These are phyloP conservation scores for Penicillium oxalicum DNA, from an alignment of 2,329 filamentous ascomycete genomes.

Conservation along the genomic window DNA sequence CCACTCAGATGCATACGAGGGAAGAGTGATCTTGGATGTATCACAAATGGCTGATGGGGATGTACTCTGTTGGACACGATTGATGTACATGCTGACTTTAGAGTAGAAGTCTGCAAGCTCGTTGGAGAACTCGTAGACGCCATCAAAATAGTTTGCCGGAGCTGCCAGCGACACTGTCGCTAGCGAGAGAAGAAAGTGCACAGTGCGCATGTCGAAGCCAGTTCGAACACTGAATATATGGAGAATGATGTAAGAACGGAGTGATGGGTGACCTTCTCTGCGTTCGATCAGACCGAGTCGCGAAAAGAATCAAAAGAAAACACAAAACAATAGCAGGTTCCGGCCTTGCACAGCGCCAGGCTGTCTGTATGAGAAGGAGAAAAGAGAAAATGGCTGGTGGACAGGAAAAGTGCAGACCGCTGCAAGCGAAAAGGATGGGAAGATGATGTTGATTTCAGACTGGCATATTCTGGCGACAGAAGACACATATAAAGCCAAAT, in stretches of 20 bases:
- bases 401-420: constrained; percentile 10
- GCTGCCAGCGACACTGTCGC: constrained; percentile 30
- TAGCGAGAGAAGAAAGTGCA: constrained; percentile 26
- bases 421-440: constrained; percentile 5
- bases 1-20: constrained; percentile 47
- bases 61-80: constrained; percentile 17
- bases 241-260: constrained; percentile 3
- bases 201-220: constrained; percentile 14
- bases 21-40: constrained; percentile 29
- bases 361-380: constrained; percentile 1
- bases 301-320: constrained; percentile 1
- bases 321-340: no score
- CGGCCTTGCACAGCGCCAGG: constrained; percentile 10
- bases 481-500: constrained; percentile 19
- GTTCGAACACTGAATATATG: constrained; percentile 9
- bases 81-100: constrained; percentile 37
- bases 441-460: constrained; percentile 1
- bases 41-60: constrained; percentile 27
- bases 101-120: constrained; percentile 37
- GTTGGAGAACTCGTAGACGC: constrained; percentile 36
- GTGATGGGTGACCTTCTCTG: not conserved
- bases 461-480: constrained; percentile 2
- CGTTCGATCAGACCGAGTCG: not conserved
- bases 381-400: constrained; percentile 2
- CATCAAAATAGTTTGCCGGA: constrained; percentile 27